Conservation (phyloP, 108 stramenopile genomes). For the Cylindrotheca closterium region DNA sequence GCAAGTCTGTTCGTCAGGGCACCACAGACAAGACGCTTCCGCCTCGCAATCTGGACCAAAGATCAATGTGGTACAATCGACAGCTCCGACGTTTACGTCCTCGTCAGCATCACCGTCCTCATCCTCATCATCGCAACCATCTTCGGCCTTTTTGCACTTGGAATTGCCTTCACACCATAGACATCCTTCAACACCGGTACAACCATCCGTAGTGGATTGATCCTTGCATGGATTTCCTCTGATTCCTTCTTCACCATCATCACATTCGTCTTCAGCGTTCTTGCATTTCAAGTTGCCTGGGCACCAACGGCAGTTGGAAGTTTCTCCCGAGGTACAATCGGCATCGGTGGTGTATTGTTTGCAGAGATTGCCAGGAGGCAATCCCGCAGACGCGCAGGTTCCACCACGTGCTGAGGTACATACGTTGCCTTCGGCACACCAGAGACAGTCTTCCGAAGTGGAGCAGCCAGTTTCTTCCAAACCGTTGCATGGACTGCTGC, state of each 20-base stretch:
- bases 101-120: background rate
- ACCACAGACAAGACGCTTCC: background rate
- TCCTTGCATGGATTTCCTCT: slow-evolving; percentile 17
- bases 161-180: slow-evolving; percentile 9
- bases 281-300: background rate
- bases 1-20: slow-evolving; percentile 5
- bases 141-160: slow-evolving; percentile 7
- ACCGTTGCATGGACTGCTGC: slow-evolving; percentile 5
- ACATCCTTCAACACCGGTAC: slow-evolving; percentile 3
- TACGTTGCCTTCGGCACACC: background rate
- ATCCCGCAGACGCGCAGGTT: too few relatives aligned
- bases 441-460: slow-evolving; percentile 5
- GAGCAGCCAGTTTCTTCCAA: background rate
- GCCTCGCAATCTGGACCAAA: background rate
- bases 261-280: background rate
- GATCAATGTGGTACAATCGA: background rate
- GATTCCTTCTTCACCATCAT: slow-evolving; percentile 9
- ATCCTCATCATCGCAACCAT: slow-evolving; percentile 6
- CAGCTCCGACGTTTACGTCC: background rate
- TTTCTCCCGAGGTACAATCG: slow-evolving; percentile 6
- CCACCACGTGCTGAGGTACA: background rate
- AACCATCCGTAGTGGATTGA: background rate
- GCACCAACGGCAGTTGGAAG: slow-evolving; percentile 14
- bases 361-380: too few relatives aligned
- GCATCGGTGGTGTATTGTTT: background rate